phyloP scores from a whole-genome alignment of 148 eudicot species.

The Dianthus caryophyllus region DNA sequence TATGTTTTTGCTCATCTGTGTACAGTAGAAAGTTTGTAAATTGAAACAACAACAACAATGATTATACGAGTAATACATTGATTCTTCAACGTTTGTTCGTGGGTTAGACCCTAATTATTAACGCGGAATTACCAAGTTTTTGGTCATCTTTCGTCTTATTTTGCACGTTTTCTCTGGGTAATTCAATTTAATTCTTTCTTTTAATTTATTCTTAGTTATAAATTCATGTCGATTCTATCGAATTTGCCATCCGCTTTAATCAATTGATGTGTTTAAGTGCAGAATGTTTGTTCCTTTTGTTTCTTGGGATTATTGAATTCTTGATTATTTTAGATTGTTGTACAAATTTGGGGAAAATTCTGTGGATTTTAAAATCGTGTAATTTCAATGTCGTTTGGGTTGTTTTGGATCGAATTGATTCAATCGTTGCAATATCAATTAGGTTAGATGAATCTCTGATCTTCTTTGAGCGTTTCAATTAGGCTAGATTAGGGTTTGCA shows the following conservation, averaged over 20 bases:
- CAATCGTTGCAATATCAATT: neutral
- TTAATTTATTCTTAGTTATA: neutral
- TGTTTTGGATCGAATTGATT: neutral
- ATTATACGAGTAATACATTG: too few species aligned
- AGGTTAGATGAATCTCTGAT: neutral
- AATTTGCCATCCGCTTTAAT: neutral
- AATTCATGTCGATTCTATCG: neutral
- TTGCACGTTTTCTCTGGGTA: neutral
- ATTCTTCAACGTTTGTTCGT: too few species aligned
- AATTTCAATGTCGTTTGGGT: neutral
- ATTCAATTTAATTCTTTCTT: neutral
- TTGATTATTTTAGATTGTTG: neutral
- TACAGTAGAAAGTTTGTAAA: too few species aligned
- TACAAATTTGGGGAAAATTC: neutral
- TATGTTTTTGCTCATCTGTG: too few species aligned
- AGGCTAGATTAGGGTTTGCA: neutral
- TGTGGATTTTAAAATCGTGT: conserved; percentile 1
- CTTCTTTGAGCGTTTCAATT: neutral
- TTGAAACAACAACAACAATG: too few species aligned
- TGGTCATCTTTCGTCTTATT: neutral
- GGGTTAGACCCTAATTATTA: too few species aligned
- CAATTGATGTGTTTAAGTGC: neutral
- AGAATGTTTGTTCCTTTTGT: neutral
- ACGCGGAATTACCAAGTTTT: conserved; percentile 7
- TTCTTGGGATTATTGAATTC: conserved; percentile 7